phyloP scores from a whole-genome alignment of 345 rosid genomes.

The Eucalyptus regnans region DNA sequence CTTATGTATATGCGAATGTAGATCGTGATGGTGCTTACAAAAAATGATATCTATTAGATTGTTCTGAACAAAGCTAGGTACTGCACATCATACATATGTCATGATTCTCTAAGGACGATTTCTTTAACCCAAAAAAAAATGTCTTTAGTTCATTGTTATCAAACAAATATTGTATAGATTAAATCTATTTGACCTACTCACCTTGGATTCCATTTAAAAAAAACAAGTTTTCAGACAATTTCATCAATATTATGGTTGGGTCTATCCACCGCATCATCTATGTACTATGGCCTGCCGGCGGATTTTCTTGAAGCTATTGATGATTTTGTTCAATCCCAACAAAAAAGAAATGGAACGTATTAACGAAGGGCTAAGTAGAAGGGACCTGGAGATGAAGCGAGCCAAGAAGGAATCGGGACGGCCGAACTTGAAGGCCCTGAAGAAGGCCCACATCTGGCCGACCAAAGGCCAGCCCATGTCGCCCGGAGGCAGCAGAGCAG shows the following conservation, averaged over 20 bases:
- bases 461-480: constrained; percentile 81
- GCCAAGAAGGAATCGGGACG: constrained; percentile 62
- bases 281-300: neutral
- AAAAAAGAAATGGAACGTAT: neutral
- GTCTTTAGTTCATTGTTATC: too few relatives aligned
- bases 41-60: too few relatives aligned
- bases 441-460: constrained; percentile 81
- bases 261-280: neutral
- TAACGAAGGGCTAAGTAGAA: neutral
- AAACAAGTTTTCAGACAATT: too few relatives aligned
- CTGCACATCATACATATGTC: too few relatives aligned
- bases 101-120: too few relatives aligned
- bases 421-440: constrained; percentile 55
- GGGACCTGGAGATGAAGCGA: constrained; percentile 26
- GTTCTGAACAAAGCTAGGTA: too few relatives aligned
- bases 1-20: too few relatives aligned
- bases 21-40: too few relatives aligned
- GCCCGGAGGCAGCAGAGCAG: constrained; percentile 57
- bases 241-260: neutral
- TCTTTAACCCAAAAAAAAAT: too few relatives aligned
- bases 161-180: too few relatives aligned
- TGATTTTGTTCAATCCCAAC: neutral
- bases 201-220: too few relatives aligned
- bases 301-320: neutral
- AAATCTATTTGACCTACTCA: too few relatives aligned